Evolutionary conservation across 2,329 filamentous ascomycete species (phyloP).

Genomic region (Cercospora nicotianae): DNA sequence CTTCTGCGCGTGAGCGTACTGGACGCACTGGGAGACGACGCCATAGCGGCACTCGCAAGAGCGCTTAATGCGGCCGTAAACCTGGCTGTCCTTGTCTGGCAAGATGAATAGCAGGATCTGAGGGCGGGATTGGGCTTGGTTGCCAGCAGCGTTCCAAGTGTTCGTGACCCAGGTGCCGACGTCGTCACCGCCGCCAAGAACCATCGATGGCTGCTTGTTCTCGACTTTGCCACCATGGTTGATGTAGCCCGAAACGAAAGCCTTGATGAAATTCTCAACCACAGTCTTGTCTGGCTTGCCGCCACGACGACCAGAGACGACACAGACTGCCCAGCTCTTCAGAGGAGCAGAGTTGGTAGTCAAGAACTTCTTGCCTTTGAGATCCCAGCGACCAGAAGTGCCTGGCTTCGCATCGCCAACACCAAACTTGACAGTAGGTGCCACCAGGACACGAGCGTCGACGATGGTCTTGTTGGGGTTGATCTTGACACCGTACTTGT

Average conservation of each 20-base stretch:
- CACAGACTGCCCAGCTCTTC: conserved; percentile 72
- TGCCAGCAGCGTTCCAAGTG: conserved; percentile 57
- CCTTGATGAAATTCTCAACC: conserved; percentile 56
- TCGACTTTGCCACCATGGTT: conserved; percentile 61
- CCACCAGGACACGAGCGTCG: conserved; percentile 68
- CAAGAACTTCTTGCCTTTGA: conserved; percentile 78
- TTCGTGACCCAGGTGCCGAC: conserved; percentile 36
- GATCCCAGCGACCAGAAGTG: conserved; percentile 77
- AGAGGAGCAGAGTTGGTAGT: conserved; percentile 60
- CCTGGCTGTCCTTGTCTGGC: conserved; percentile 65
- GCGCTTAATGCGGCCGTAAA: conserved; percentile 87
- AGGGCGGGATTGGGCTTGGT: conserved; percentile 57
- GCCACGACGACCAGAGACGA: conserved; percentile 59
- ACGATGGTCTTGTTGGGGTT: conserved; percentile 60
- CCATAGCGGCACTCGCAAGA: conserved; percentile 81
- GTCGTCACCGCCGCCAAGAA: conserved; percentile 38
- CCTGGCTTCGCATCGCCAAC: conserved; percentile 58
- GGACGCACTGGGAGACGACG: conserved; percentile 81
- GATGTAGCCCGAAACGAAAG: conserved; percentile 62
- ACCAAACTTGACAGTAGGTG: conserved; percentile 70
- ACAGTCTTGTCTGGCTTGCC: conserved; percentile 44
- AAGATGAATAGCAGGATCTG: conserved; percentile 81
- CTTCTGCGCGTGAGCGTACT: conserved; percentile 66
- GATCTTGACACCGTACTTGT: conserved; percentile 72
- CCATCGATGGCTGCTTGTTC: conserved; percentile 48